These are phyloP conservation scores for Saitozyma sp. DNA, from an alignment of 768 basidiomycete species.

Conservation along the genomic window DNA sequence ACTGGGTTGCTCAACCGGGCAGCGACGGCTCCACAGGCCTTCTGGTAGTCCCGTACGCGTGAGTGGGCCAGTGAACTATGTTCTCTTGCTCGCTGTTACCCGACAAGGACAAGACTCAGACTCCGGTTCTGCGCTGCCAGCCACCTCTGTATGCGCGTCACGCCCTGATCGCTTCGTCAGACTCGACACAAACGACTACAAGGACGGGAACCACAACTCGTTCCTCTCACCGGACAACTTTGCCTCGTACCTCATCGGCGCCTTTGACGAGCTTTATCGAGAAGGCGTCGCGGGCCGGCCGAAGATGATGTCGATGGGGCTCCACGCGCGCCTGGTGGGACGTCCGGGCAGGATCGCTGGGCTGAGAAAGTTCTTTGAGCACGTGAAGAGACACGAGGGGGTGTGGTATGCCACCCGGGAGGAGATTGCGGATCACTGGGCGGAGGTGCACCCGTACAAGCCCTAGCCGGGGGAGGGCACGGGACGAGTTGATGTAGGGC, in stretches of 20 bases:
- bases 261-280: slow-evolving; percentile 36
- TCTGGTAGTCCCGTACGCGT: slow-evolving; percentile 35
- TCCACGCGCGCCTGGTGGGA: slow-evolving; percentile 40
- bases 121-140: too few relatives aligned
- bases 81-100: too few relatives aligned
- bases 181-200: slow-evolving; percentile 45
- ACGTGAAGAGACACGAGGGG: slow-evolving; percentile 24
- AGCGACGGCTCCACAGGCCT: slow-evolving; percentile 14
- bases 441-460: slow-evolving; percentile 20
- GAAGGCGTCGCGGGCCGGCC: slow-evolving; percentile 31
- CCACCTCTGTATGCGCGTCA: too few relatives aligned
- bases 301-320: slow-evolving; percentile 41
- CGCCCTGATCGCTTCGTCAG: slow-evolving; percentile 2
- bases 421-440: slow-evolving; percentile 43
- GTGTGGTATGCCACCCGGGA: slow-evolving; percentile 43
- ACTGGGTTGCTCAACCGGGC: slow-evolving; percentile 29
- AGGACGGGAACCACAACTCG: slow-evolving; percentile 36
- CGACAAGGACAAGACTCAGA: too few relatives aligned
- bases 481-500: too few relatives aligned
- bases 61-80: background rate
- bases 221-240: slow-evolving; percentile 35
- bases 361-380: slow-evolving; percentile 40
- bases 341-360: slow-evolving; percentile 35
- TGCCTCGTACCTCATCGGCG: slow-evolving; percentile 31
- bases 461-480: too few relatives aligned